Base-by-base conservation (phyloP, 805 yeast species). In the Candida schatavii region DNA sequence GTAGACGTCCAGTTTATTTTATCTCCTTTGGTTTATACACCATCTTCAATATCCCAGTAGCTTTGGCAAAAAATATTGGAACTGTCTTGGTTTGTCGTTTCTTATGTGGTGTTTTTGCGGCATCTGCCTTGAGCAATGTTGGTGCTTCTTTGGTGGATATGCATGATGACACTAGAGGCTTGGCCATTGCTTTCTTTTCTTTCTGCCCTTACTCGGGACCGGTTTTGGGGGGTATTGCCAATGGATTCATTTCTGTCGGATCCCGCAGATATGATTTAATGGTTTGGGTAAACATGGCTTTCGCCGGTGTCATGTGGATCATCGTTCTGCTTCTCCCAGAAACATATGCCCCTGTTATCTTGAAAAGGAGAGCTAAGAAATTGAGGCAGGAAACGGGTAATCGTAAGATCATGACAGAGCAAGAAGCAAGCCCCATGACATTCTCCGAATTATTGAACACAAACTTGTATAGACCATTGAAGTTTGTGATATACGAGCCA, bases 191-290 rank as follows among this genome's bases (percentile, higher is more conserved):
- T 0, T 84, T 84, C 55, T 89, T 89, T 56, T 90, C 95, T 10
- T 88, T 88, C 55, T 88, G 93, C 45, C 97, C 97, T 2, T 89
- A 88, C 62, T 83, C 90, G 48, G 97, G 96, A 39, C 97, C 97
- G 1, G 95, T 87, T 29, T 64, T 88, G 37, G 97, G 96, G 27
- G 96, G 95, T 3, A 65, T 89, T 41, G 88, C 87, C 28, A 85
- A 88, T 55, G 96, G 97, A 30, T 89, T 88, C 70, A 81, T 89
- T 55, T 74, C 82, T 43, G 81, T 85, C 38, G 78, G 81, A 45
- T 75, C 91, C n/a, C 75, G 73, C 14, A 70, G 85, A 51, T 73
- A 80, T 56, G 89, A 83, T 35, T 60, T 87, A 29, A 77, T 89
- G 56, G 78, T 85, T 48, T 89, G 97, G 97, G 90, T 88, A 42